A percentile compares a stretch with the other conserved stretches of the same genome.
These are phyloP conservation scores for Lactuca sativa DNA, from an alignment of 129 eudicot genomes.

Conservation along the genomic window DNA sequence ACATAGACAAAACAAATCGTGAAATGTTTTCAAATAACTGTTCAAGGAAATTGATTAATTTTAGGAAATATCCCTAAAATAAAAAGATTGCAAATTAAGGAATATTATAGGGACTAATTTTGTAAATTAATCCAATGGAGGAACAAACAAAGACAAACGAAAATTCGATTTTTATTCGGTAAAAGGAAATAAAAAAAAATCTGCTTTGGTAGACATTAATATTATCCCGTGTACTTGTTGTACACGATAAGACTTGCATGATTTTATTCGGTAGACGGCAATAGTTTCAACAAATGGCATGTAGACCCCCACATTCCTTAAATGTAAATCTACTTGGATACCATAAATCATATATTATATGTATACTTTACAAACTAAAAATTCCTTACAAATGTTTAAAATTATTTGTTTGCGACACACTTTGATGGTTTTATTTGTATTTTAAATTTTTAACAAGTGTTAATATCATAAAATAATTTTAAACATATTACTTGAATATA, in stretches of 20 bases:
- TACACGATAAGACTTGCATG: constrained; percentile 31
- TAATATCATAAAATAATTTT: no score
- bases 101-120: constrained; percentile 16
- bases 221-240: constrained; percentile 16
- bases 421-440: no score
- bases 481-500: no score
- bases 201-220: neutral
- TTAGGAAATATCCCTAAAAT: neutral
- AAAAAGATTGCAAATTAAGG: constrained; percentile 6
- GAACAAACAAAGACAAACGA: constrained; percentile 18
- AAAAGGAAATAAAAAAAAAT: neutral
- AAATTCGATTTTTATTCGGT: neutral
- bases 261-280: constrained; percentile 2
- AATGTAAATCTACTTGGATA: no score
- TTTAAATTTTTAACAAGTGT: no score
- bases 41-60: neutral
- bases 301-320: constrained; percentile 14
- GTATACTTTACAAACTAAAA: no score
- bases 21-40: neutral
- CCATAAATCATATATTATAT: no score
- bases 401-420: no score
- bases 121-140: neutral
- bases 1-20: neutral
- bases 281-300: neutral
- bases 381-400: no score